These are phyloP conservation scores for Nakaseomyces uthaithaninus DNA, from an alignment of 1,139 yeast genomes.

Conservation along the genomic window DNA sequence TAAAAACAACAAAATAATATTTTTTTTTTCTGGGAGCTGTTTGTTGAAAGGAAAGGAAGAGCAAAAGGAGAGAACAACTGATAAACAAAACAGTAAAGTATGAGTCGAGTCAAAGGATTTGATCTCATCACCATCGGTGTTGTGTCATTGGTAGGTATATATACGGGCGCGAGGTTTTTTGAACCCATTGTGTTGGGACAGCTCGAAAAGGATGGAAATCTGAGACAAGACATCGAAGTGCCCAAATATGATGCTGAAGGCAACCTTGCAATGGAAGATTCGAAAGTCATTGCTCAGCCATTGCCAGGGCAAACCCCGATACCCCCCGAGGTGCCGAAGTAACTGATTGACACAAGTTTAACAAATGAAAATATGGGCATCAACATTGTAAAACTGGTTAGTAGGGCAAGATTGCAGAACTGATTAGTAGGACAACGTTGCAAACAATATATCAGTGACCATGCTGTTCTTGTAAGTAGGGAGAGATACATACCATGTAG, in stretches of 20 bases:
- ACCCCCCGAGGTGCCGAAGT: background rate
- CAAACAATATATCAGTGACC: no score
- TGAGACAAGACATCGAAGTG: constrained; percentile 50
- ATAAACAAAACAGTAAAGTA: constrained; percentile 10
- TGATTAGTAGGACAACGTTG: no score
- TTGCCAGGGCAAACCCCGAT: background rate
- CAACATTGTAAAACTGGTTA: no score
- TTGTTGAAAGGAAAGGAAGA: background rate
- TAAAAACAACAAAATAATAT: no score
- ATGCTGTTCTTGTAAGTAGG: no score
- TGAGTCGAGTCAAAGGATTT: constrained; percentile 34
- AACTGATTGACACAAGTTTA: no score
- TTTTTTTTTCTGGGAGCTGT: no score
- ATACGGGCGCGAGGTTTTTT: constrained; percentile 58
- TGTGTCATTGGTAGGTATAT: constrained; percentile 37
- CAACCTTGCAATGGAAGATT: background rate
- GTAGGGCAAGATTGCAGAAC: no score
- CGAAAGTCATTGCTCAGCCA: no score
- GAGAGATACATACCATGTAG: no score
- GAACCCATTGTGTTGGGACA: constrained; percentile 66
- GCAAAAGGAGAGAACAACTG: background rate
- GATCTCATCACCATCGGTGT: constrained; percentile 32
- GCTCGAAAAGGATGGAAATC: constrained; percentile 56
- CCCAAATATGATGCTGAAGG: constrained; percentile 42
- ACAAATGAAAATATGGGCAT: no score